Evolutionary conservation across 2,329 filamentous ascomycete species (phyloP), one percentile per base, ranked within the genome.

Genomic region (Didymella keratinophila): DNA sequence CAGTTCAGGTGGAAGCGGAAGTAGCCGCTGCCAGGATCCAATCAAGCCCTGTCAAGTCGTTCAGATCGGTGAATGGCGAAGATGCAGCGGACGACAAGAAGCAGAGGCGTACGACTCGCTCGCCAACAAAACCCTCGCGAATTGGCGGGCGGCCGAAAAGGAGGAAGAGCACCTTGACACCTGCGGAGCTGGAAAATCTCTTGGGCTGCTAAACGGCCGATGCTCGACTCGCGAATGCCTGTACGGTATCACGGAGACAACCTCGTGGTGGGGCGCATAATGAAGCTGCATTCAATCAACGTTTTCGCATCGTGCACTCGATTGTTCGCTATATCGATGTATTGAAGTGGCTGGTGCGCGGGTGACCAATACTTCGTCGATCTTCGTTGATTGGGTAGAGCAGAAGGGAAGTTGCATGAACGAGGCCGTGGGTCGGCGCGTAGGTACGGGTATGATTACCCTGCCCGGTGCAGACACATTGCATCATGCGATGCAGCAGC

Each of bases 91-190:
- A 63, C 32, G 66, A 67, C 21, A 64, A 60, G 52, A 63, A 64
- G 45, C 65, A 67, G 57, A 69, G 62, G 45, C 68, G 70, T 32
- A 60, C 62, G 18, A 64, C 64, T 52, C 69, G 66, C 48, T 76
- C 67, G 52, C 66, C 76, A 34, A 70, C 72, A 32, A 77, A 74
- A 67, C 80, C 85, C 16, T 58, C 42, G 80, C 69, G 80, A 76
- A 73, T 83, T 78, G 72, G 81, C 75, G 68, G 87, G 72, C 74
- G 88, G 79, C 79, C 86, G 2, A 88, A 84, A 59, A 81, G 89
- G 71, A 82, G 90, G 71, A 84, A 91, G 73, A 92, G 89, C 69
- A 93, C 90, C 20, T 78, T 94, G 30, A 92, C 86, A 68, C 87
- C 89, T 3, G 89, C 89, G 81, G 91, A 94, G 76, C 77, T 93